Conservation (phyloP, 2,329 filamentous ascomycete genomes). For the Teratosphaeria gauchensis region DNA sequence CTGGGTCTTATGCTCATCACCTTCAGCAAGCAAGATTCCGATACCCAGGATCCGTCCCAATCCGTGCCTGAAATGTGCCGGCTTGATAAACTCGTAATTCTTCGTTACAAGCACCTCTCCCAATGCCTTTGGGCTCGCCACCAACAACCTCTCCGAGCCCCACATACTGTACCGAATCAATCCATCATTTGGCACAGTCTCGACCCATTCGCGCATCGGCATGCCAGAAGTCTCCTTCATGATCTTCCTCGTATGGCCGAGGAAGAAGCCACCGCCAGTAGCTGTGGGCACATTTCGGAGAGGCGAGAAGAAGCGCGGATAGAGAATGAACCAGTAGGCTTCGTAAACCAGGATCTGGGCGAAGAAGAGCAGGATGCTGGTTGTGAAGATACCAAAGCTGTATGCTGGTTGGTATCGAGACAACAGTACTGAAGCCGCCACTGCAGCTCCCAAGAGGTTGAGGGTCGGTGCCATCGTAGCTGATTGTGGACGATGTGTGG, state of each 20-base stretch:
- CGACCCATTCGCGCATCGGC: slow-evolving; percentile 43
- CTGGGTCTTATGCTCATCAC: slow-evolving; percentile 72
- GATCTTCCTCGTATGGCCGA: slow-evolving; percentile 36
- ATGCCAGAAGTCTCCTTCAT: slow-evolving; percentile 33
- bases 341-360: slow-evolving; percentile 25
- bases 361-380: slow-evolving; percentile 32
- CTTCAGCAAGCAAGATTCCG: slow-evolving; percentile 71
- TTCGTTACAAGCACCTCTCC: slow-evolving; percentile 41
- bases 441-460: slow-evolving; percentile 4
- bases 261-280: slow-evolving; percentile 32
- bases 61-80: slow-evolving; percentile 36
- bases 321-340: slow-evolving; percentile 33
- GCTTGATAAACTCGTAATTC: slow-evolving; percentile 44
- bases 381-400: slow-evolving; percentile 27
- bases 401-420: slow-evolving; percentile 26
- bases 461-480: slow-evolving; percentile 4
- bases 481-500: neutral
- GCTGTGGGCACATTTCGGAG: slow-evolving; percentile 48
- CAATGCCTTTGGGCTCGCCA: slow-evolving; percentile 39
- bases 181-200: slow-evolving; percentile 45
- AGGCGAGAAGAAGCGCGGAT: slow-evolving; percentile 49
- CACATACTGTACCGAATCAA: slow-evolving; percentile 43
- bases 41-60: slow-evolving; percentile 58
- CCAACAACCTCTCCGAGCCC: slow-evolving; percentile 35
- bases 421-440: slow-evolving; percentile 17